Percentiles rank a stretch among this genome's conserved stretches.
Evolutionary conservation across 345 rosid genomes (phyloP).

Genomic region (Eucalyptus curtisii): DNA sequence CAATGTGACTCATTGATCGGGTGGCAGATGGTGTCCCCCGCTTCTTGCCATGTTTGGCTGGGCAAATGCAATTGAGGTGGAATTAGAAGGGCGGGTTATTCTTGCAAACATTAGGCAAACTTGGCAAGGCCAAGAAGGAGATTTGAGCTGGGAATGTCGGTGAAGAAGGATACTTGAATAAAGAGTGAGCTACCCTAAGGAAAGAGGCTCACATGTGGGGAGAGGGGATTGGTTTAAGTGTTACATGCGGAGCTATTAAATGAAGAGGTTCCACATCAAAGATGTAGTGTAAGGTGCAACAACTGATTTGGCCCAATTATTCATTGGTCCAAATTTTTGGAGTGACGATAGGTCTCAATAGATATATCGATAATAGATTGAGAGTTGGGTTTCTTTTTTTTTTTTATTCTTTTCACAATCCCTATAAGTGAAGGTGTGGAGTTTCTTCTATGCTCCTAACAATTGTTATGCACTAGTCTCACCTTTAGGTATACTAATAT

Average conservation of each 20-base stretch:
- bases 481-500: not conserved
- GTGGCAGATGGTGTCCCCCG: not conserved
- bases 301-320: not conserved
- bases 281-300: not conserved
- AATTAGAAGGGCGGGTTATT: not conserved
- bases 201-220: not conserved
- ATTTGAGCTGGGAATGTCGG: too few species aligned
- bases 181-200: not conserved
- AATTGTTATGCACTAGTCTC: not conserved
- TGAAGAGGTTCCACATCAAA: too few species aligned
- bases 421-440: not conserved
- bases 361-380: not conserved
- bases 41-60: not conserved
- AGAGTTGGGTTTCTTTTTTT: not conserved
- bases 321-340: not conserved
- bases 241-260: too few species aligned
- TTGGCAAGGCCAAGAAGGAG: not conserved
- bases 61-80: not conserved
- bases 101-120: not conserved
- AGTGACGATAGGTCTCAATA: accelerated
- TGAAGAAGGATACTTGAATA: too few species aligned
- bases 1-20: not conserved
- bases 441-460: not conserved
- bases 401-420: not conserved
- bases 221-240: not conserved